Percentiles rank a stretch among this genome's conserved stretches.
phyloP scores from a whole-genome alignment of 352 stramenopile species.

The Paralagenidium karlingii region DNA sequence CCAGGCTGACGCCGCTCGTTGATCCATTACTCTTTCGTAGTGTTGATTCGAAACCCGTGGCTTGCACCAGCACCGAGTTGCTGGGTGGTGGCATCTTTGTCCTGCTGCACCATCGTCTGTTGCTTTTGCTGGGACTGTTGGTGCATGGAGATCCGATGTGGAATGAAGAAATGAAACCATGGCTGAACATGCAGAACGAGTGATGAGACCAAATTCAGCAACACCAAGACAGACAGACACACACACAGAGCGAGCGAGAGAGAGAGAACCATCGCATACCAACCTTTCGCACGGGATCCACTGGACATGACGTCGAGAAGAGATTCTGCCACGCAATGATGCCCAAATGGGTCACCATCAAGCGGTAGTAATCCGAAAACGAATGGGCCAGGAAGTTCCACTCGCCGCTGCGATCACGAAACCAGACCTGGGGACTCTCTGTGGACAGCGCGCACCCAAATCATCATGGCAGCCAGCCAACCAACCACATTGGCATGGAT shows the following conservation, averaged over 20 bases:
- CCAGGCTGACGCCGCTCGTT: too few relatives aligned
- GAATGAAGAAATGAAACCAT: conserved; percentile 72
- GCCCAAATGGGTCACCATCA: conserved; percentile 65
- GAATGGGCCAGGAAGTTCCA: conserved; percentile 61
- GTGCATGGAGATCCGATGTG: conserved; percentile 44
- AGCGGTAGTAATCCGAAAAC: conserved; percentile 71
- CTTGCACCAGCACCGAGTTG: not conserved
- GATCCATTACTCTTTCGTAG: not conserved
- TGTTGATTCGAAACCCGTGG: not conserved
- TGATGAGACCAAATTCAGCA: not conserved
- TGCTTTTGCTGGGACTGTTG: too few relatives aligned
- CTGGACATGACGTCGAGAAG: too few relatives aligned
- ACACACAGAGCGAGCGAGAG: too few relatives aligned
- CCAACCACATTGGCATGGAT: not conserved
- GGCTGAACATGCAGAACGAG: conserved; percentile 12
- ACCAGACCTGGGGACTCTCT: conserved; percentile 51
- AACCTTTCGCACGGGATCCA: too few relatives aligned
- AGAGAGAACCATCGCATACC: too few relatives aligned
- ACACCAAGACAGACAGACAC: too few relatives aligned
- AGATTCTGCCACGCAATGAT: conserved; percentile 73
- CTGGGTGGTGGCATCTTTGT: conserved; percentile 3
- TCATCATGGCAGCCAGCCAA: not conserved
- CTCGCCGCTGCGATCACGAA: conserved; percentile 29
- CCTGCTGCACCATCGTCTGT: too few relatives aligned
- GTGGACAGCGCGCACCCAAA: not conserved